These are phyloP conservation scores for Camelina hispida DNA, from an alignment of 345 rosid species.

Conservation along the genomic window DNA sequence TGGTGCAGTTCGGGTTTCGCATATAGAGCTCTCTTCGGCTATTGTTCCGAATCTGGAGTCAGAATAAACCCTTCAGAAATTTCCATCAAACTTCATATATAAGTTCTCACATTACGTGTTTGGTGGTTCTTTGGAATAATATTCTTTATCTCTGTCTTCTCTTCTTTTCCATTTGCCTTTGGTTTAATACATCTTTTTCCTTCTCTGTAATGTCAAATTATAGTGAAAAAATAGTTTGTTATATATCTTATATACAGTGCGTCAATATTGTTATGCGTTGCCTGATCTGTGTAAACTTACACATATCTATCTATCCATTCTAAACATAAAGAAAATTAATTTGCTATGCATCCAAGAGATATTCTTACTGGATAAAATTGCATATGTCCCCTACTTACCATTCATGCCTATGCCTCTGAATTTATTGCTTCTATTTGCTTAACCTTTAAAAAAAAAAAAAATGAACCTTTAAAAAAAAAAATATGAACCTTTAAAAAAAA, in stretches of 20 bases:
- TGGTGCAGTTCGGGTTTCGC: slow-evolving; percentile 94
- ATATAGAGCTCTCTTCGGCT: slow-evolving; percentile 83
- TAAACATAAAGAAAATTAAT: too few species aligned
- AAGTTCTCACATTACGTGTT: slow-evolving; percentile 27
- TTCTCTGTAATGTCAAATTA: background rate
- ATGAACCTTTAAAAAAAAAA: too few species aligned
- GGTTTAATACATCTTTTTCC: background rate
- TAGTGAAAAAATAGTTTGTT: slow-evolving; percentile 26
- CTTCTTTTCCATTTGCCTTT: background rate
- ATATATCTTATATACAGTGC: background rate
- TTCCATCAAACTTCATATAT: slow-evolving; percentile 29
- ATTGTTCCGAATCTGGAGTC: slow-evolving; percentile 74
- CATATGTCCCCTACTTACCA: too few species aligned
- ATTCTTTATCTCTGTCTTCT: slow-evolving; percentile 19
- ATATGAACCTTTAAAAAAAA: too few species aligned
- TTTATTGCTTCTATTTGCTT: too few species aligned
- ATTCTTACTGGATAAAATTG: too few species aligned
- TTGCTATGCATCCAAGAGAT: too few species aligned
- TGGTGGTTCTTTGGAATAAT: slow-evolving; percentile 35
- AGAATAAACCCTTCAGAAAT: slow-evolving; percentile 35
- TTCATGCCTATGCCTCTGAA: too few species aligned
- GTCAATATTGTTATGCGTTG: background rate
- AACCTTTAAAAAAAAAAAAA: too few species aligned
- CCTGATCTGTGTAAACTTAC: background rate
- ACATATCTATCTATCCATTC: too few species aligned